Percentiles rank a stretch among this genome's conserved stretches.
phyloP scores from a whole-genome alignment of 176 grass and related monocot genomes.

The Musa acuminata region DNA sequence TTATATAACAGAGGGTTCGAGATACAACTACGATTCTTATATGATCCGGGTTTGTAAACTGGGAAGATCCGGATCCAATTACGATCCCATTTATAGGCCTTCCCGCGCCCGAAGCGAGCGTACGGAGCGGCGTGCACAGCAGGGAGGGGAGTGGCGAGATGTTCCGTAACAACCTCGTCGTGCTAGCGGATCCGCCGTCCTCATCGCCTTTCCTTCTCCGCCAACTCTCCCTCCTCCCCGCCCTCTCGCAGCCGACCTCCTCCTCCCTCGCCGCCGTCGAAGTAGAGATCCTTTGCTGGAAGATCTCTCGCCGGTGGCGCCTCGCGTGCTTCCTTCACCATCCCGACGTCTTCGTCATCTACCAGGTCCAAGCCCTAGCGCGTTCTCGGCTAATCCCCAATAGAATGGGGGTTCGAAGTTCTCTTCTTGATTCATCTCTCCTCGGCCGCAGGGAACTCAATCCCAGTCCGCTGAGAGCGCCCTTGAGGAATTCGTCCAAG shows the following conservation, averaged over 20 bases:
- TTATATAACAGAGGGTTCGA: too few species aligned
- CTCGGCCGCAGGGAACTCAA: conserved; percentile 4
- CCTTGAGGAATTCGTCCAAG: not conserved
- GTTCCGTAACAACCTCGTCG: conserved; percentile 65
- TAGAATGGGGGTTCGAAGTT: not conserved
- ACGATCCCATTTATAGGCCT: too few species aligned
- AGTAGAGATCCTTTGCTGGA: conserved; percentile 67
- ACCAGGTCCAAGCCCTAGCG: conserved; percentile 33
- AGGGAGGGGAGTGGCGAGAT: conserved; percentile 1
- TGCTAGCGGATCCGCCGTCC: conserved; percentile 22
- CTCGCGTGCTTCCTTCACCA: conserved; percentile 53
- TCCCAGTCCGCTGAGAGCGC: not conserved
- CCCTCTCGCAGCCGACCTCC: conserved; percentile 29
- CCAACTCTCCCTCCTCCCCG: conserved; percentile 4
- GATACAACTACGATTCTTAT: too few species aligned
- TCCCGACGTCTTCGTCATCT: conserved; percentile 44
- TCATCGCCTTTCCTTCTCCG: conserved; percentile 27
- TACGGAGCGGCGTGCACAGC: not conserved
- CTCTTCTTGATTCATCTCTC: not conserved
- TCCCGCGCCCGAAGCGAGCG: not conserved
- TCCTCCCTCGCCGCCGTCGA: conserved; percentile 27
- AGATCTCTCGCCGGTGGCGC: conserved; percentile 45
- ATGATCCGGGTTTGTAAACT: too few species aligned
- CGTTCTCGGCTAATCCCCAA: not conserved
- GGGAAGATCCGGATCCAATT: too few species aligned